Evolutionary conservation across 176 grass and related monocot genomes (phyloP), one percentile per base, ranked within the genome.

Genomic region (Echinochloa phyllopogon): DNA sequence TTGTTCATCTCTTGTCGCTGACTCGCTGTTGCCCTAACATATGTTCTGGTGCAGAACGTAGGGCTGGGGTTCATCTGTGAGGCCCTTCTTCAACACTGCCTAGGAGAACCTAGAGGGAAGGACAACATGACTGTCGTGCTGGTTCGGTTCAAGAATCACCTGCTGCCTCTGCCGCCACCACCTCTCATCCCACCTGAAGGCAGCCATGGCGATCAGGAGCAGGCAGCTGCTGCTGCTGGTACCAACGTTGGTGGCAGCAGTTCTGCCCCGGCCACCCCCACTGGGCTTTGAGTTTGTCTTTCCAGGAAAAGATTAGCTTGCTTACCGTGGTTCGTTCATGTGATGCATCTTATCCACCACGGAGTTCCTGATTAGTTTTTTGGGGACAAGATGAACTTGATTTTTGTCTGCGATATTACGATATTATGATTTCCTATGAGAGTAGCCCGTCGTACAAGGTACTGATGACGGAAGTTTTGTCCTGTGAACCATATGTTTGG

Each of bases 51-150:
- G 20, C 81, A 86, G 88, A 29, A 8, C 27, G 10, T 10, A 41
- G 4, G n/a, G 2, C 74, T 76, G 41, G 6, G 3, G 8, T 1
- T 2, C 39, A 83, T 37, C 29, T 90, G 88, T n/a, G 79, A 86
- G 66, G 9, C 27, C 57, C 51, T 90, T 65, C 74, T 90, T 20
- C 14, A 45, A 11, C 33, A 66, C 70, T 86, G 79, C 29, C 0
- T 90, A 4, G 1, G 36, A 29, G 27, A 3, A 2, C 57, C 40
- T 16, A 39, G 55, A 51, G 33, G 65, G 41, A 13, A 11, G 0
- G 88, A 90, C 41, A 90, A 90, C 79, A 90, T 90, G 84, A 78
- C 64, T 81, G 75, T 72, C 73, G 11, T 86, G 77, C 79, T 90
- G 88, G 79, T 90, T 49, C 29, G 27, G 49, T 86, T 90, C 73